Base-by-base conservation (phyloP, 2,329 filamentous ascomycete species). In the Colletotrichum paranaense region DNA sequence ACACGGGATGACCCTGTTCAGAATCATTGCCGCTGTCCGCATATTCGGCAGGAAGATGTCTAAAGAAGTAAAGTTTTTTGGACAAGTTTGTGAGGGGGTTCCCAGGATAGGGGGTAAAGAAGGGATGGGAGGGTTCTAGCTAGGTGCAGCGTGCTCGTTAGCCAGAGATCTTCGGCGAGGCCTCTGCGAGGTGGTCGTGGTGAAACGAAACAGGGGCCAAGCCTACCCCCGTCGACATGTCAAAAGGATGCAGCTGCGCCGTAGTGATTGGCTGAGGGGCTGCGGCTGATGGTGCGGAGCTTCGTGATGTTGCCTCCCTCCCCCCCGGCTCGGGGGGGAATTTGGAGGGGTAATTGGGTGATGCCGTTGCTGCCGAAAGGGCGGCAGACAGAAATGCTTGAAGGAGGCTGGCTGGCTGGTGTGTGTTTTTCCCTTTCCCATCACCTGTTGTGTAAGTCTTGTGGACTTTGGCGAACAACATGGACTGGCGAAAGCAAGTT, bases 191-290 rank as follows among this genome's bases (percentile, higher is more conserved):
- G 35, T 69, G 66, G 55, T 46, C 60, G 71, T 72, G 68, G 68
- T 74, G 72, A 74, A 74, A 74, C 72, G 72, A 74, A 74, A 74
- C 72, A 74, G 68, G 72, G 72, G 72, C 57, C 49, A 70, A 73
- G 67, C 67, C 35, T 63, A 59, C 52, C 63, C 52, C 63, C 42
- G 58, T 67, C 38, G 30, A 62, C 32, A 49, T 73, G 60, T 73
- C 71, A 60, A 73, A 62, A 73, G 65, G 46, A 56, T 71, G 67
- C 70, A 42, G 71, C 56, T 70, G 46, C 55, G 62, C 26, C 46
- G 26, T 55, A 52, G 46, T 32, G 67, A 73, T 73, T 73, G 71
- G 71, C 60, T 66, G 67, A 46, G 60, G 67, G 67, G 67, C 62
- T 70, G 60, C 71, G 67, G 67, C 67, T 73, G 59, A 68, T 53